Evolutionary conservation across 176 grass and related monocot genomes (phyloP).

Genomic region (maize (Zea mays)): DNA sequence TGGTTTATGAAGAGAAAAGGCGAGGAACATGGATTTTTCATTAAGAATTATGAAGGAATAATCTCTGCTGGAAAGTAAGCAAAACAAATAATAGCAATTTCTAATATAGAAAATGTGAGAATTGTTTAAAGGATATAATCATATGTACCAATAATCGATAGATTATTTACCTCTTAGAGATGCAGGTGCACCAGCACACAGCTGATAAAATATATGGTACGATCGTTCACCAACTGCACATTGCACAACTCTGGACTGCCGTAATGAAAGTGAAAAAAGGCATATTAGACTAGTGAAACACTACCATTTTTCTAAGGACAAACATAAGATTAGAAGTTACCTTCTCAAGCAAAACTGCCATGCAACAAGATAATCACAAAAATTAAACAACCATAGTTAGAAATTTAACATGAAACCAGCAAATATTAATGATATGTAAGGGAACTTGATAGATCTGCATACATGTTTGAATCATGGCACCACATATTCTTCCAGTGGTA

Average conservation of each 20-base stretch:
- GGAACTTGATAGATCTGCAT: slow-evolving; percentile 28
- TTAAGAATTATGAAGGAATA: background rate
- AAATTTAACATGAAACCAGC: slow-evolving; percentile 31
- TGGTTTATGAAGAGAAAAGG: slow-evolving; percentile 8
- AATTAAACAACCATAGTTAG: slow-evolving; percentile 38
- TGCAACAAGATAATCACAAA: slow-evolving; percentile 37
- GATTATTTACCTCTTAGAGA: slow-evolving; percentile 68
- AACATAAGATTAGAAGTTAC: slow-evolving; percentile 51
- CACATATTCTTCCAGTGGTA: slow-evolving; percentile 87
- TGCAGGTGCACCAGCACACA: slow-evolving; percentile 76
- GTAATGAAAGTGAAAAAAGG: slow-evolving; percentile 13
- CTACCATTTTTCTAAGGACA: background rate
- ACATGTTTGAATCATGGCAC: slow-evolving; percentile 98
- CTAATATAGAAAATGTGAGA: slow-evolving; percentile 14
- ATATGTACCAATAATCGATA: slow-evolving; percentile 15
- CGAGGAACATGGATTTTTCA: background rate
- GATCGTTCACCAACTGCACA: slow-evolving; percentile 78
- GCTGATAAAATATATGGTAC: slow-evolving; percentile 99
- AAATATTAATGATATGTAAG: slow-evolving; percentile 35
- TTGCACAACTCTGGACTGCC: slow-evolving; percentile 98
- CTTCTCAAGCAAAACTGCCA: slow-evolving; percentile 97
- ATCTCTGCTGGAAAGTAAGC: slow-evolving; percentile 13
- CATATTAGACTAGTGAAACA: slow-evolving; percentile 21
- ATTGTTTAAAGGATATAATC: slow-evolving; percentile 19
- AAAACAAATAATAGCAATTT: slow-evolving; percentile 27